phyloP scores from a whole-genome alignment of 768 basidiomycete species.

The Coprinopsis cinerea region DNA sequence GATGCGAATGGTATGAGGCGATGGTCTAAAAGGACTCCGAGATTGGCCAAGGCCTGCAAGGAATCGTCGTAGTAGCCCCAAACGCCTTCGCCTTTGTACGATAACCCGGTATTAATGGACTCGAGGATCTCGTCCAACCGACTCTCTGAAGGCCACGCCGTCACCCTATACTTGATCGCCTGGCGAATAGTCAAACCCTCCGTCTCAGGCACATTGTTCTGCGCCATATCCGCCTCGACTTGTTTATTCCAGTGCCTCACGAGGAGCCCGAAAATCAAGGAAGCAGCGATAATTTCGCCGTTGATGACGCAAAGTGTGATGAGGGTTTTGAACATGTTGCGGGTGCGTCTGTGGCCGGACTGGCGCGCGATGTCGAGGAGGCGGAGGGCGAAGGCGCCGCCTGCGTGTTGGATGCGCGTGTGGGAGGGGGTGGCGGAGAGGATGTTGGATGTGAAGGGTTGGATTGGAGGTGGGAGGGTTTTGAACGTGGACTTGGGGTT shows the following conservation, averaged over 20 bases:
- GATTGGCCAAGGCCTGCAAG: conserved; percentile 57
- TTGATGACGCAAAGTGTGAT: conserved; percentile 65
- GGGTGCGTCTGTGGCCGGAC: conserved; percentile 48
- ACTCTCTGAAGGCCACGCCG: neutral
- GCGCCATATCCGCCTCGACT: conserved; percentile 19
- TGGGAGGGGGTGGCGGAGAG: conserved; percentile 24
- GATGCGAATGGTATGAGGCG: conserved; percentile 40
- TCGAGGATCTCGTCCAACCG: conserved; percentile 10
- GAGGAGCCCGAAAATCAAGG: conserved; percentile 59
- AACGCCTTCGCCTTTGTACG: conserved; percentile 22
- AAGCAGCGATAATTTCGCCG: conserved; percentile 74
- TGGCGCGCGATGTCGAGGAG: conserved; percentile 50
- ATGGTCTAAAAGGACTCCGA: conserved; percentile 47
- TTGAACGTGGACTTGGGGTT: conserved; percentile 15
- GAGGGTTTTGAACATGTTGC: conserved; percentile 55
- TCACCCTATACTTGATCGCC: conserved; percentile 8
- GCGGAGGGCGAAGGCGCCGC: conserved; percentile 39
- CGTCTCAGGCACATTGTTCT: neutral
- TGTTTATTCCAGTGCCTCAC: conserved; percentile 57
- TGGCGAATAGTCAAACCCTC: neutral
- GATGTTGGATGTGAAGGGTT: conserved; percentile 12
- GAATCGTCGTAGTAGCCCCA: conserved; percentile 30
- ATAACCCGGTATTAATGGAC: conserved; percentile 11
- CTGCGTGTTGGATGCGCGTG: conserved; percentile 31
- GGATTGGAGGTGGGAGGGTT: conserved; percentile 15